These are phyloP conservation scores for Stromatinia cepivora DNA, from an alignment of 2,329 filamentous ascomycete genomes.

Conservation along the genomic window DNA sequence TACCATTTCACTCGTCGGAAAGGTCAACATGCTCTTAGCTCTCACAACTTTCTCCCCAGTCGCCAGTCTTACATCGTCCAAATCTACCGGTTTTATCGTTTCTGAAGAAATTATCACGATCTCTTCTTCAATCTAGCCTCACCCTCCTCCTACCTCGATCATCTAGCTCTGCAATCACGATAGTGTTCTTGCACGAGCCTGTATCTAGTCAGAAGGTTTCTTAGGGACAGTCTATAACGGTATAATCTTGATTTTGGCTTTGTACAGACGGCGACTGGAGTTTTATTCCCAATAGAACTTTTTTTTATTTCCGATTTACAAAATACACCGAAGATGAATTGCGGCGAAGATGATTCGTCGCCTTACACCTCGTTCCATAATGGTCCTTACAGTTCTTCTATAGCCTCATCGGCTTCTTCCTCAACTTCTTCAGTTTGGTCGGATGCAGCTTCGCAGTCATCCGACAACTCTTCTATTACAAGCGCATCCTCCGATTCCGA, in stretches of 20 bases:
- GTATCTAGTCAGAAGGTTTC: slow-evolving; percentile 46
- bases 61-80: slow-evolving; percentile 57
- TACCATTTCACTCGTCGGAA: slow-evolving; percentile 40
- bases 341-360: slow-evolving; percentile 54
- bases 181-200: slow-evolving; percentile 43
- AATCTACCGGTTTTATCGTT: slow-evolving; percentile 58
- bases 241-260: slow-evolving; percentile 48
- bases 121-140: slow-evolving; percentile 45
- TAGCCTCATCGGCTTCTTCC: slow-evolving; percentile 74
- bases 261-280: slow-evolving; percentile 59
- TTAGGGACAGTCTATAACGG: slow-evolving; percentile 45
- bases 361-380: slow-evolving; percentile 52
- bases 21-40: slow-evolving; percentile 59
- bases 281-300: slow-evolving; percentile 34
- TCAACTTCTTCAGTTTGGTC: slow-evolving; percentile 80
- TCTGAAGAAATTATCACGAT: slow-evolving; percentile 48
- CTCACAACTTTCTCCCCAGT: slow-evolving; percentile 55
- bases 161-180: slow-evolving; percentile 44
- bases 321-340: slow-evolving; percentile 56
- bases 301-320: slow-evolving; percentile 4
- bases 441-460: slow-evolving; percentile 66
- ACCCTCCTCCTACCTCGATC: slow-evolving; percentile 46
- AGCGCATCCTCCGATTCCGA: slow-evolving; percentile 55
- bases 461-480: slow-evolving; percentile 65
- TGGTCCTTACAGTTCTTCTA: slow-evolving; percentile 66